phyloP scores from a whole-genome alignment of 1,284 basidiomycete genomes.

The Serendipita sp. region DNA sequence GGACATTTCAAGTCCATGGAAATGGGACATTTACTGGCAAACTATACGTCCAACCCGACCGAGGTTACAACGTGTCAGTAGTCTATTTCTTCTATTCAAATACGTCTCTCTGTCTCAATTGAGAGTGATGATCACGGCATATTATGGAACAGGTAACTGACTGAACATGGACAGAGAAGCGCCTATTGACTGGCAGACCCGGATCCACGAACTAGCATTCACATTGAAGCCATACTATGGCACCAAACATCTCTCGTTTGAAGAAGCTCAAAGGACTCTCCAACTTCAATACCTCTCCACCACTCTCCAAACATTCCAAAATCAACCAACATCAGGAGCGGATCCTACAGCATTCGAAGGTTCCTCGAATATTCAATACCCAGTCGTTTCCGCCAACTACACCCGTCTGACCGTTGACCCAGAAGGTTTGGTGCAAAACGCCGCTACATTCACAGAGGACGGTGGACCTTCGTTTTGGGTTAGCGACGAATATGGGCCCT shows the following conservation, averaged over 20 bases:
- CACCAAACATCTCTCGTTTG: slow-evolving; percentile 32
- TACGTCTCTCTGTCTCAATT: not conserved
- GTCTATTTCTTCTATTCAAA: not conserved
- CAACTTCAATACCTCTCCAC: slow-evolving; percentile 39
- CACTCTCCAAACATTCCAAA: slow-evolving; percentile 32
- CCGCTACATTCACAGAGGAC: not conserved
- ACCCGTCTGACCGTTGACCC: slow-evolving; percentile 41
- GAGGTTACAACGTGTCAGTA: slow-evolving; percentile 33
- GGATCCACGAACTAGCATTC: slow-evolving; percentile 38
- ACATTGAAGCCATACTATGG: slow-evolving; percentile 42
- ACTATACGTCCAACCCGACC: slow-evolving; percentile 37
- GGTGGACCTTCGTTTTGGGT: slow-evolving; percentile 47
- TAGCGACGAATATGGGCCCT: slow-evolving; percentile 58
- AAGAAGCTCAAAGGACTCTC: slow-evolving; percentile 38
- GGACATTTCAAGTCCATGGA: slow-evolving; percentile 11
- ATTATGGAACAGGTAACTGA: not conserved
- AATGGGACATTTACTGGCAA: slow-evolving; percentile 30
- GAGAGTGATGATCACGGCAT: too few relatives aligned
- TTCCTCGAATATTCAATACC: slow-evolving; percentile 17
- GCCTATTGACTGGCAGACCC: slow-evolving; percentile 8
- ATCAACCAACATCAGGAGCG: slow-evolving; percentile 44
- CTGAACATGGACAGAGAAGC: slow-evolving; percentile 24
- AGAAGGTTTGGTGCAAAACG: slow-evolving; percentile 45
- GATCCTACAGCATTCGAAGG: slow-evolving; percentile 28
- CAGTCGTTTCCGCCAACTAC: slow-evolving; percentile 30